Evolutionary conservation across 2,329 filamentous ascomycete species (phyloP).

Genomic region (Colletotrichum orbiculare): DNA sequence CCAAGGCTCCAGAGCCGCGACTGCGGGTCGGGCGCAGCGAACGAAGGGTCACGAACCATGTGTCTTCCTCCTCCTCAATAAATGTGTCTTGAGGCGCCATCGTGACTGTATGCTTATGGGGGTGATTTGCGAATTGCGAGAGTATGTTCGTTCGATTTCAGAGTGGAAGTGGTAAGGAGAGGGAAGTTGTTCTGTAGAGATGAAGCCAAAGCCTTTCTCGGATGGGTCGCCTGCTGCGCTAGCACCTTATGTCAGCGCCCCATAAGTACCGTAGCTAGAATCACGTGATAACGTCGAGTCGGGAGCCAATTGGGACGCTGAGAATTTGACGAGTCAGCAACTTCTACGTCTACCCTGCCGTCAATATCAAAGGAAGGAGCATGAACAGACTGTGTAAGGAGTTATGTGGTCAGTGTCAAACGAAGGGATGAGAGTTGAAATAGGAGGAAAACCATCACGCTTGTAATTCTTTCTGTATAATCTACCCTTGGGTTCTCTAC

Average conservation of each 20-base stretch:
- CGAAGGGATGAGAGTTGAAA: too few relatives aligned
- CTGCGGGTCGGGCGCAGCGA: conserved; percentile 14
- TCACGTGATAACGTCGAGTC: conserved; percentile 9
- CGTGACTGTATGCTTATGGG: conserved; percentile 41
- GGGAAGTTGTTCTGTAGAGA: conserved; percentile 38
- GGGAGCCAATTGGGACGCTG: conserved; percentile 15
- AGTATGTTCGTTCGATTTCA: conserved; percentile 24
- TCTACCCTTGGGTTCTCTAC: too few relatives aligned
- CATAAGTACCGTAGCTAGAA: not conserved
- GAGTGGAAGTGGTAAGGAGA: conserved; percentile 35
- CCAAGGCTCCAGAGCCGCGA: conserved; percentile 1
- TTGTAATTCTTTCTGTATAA: too few relatives aligned
- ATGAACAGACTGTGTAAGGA: too few relatives aligned
- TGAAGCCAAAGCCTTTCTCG: conserved; percentile 37
- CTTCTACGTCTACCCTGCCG: conserved; percentile 17
- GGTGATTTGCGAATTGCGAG: conserved; percentile 14
- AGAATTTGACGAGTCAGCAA: conserved; percentile 33
- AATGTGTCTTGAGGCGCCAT: conserved; percentile 79
- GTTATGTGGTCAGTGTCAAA: too few relatives aligned
- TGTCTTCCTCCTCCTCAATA: conserved; percentile 78
- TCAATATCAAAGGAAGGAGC: not conserved
- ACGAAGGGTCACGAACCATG: conserved; percentile 63
- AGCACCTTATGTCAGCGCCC: conserved; percentile 28
- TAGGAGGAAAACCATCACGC: too few relatives aligned
- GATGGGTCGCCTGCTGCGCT: conserved; percentile 30